These are phyloP conservation scores for Tetrastigma voinierianum DNA, from an alignment of 164 flowering plant species.

Conservation along the genomic window DNA sequence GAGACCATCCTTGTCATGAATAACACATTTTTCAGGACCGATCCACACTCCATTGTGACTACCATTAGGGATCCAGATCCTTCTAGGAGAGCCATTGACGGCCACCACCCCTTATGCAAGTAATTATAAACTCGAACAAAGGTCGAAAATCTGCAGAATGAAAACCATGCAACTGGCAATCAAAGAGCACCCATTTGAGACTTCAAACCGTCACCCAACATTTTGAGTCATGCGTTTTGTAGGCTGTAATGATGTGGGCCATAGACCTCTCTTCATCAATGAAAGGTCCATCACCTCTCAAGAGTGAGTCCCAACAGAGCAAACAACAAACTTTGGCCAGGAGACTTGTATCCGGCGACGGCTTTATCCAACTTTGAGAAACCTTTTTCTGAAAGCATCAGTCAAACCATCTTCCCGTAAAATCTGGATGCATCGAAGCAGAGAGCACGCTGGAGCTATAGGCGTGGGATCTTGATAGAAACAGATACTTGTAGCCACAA, in stretches of 20 bases:
- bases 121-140: slow-evolving; percentile 49
- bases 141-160: slow-evolving; percentile 28
- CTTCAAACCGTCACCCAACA: slow-evolving; percentile 47
- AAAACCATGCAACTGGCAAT: slow-evolving; percentile 33
- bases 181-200: slow-evolving; percentile 34
- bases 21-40: slow-evolving; percentile 41
- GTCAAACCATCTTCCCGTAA: slow-evolving; percentile 20
- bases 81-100: slow-evolving; percentile 20
- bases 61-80: slow-evolving; percentile 60
- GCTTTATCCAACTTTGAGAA: slow-evolving; percentile 53
- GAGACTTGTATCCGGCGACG: slow-evolving; percentile 42
- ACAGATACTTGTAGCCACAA: slow-evolving; percentile 29
- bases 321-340: slow-evolving; percentile 43
- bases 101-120: slow-evolving; percentile 38
- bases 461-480: slow-evolving; percentile 26
- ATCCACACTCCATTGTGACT: slow-evolving; percentile 47
- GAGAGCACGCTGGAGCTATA: slow-evolving; percentile 37
- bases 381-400: slow-evolving; percentile 22
- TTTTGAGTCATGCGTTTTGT: slow-evolving; percentile 37
- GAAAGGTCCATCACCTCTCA: slow-evolving; percentile 63
- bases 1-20: slow-evolving; percentile 46
- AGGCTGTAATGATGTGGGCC: slow-evolving; percentile 36
- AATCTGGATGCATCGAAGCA: slow-evolving; percentile 35
- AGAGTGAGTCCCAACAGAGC: slow-evolving; percentile 25
- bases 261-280: slow-evolving; percentile 58